Base-by-base conservation (phyloP, 495 filamentous ascomycete genomes). In the Penicillium nucicola region DNA sequence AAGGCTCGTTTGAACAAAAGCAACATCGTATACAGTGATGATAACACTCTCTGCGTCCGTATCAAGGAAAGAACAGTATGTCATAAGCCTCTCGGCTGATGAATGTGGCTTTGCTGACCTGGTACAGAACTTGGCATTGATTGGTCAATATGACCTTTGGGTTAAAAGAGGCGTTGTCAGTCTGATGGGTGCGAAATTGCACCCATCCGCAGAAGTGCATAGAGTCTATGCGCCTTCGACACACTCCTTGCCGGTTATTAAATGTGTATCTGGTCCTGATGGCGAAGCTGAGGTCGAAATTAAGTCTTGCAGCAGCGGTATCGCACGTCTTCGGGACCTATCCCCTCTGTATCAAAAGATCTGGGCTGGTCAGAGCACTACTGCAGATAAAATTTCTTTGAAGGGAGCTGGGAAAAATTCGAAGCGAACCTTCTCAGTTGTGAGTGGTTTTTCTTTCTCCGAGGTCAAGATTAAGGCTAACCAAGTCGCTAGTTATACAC, bases 101-200 rank as follows among this genome's bases (percentile, higher is more conserved):
- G 12, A 7, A 8, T 14, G 17, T 31, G 15, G 37, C 33, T 2
- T 22, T 45, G 47, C 63, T 72, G 32, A 72, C 38, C 17, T 11
- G 4, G 5, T 46, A 9, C 49, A 90, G 84, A 85, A 80, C 17
- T 57, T 91, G 25, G 79, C 85, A 9, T 62, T 89, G 19, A 60
- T 92, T 3, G 90, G 90, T 4, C 83, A 84, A 51, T 95, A 85
- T 69, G 86, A 88, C 42, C 51, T 95, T 17, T 81, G 78, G 65
- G 78, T 92, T 3, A 75, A 74, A 36, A 76, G 82, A 44, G 83
- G 85, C 20, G 78, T 84, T 33, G 69, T 91, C 19, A 80, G 80
- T 53, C 50, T 87, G 15, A 74, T 79, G 56, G 89, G 89, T 4
- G 84, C 87, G 0, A 81, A 77, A 15, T 52, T 95, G 7, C 72